Evolutionary conservation across 148 eudicot genomes (phyloP), one percentile per base, ranked within the genome.

Genomic region (Diospyros lotus): DNA sequence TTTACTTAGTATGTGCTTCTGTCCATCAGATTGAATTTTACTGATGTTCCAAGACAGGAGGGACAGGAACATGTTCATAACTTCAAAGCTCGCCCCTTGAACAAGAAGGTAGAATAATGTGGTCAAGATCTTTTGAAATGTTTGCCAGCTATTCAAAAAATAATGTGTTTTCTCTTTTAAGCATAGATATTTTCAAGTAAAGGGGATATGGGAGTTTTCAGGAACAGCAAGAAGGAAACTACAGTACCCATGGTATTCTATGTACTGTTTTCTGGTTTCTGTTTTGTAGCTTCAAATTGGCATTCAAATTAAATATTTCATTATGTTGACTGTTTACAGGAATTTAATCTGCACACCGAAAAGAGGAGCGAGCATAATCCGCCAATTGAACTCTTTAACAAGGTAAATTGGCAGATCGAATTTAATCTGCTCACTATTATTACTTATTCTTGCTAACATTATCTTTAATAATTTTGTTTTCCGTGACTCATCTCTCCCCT

Each of bases 41-140:
- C 73, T 48, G 79, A 68, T 76, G 69, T 79, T 80, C 51, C 83
- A 58, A 89, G 72, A 67, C 73, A 71, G 59, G 87, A 83, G 45
- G 84, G 70, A 64, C 40, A 68, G 44, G 84, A 84, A 66, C 43
- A 72, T 42, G 54, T 81, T 55, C 86, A 84, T 58, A 77, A 75
- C 77, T 93, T 93, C 71, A 93, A 88, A 88, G 94, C 94, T 70
- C 87, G 89, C 42, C 90, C 92, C 45, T 83, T 91, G 63, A 94
- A 89, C 78, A 90, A 75, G 81, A 89, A 86, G 92, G 92, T 89
- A 77, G 46, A 13, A n/a, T 52, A 45, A 1, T 58, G 17, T 41
- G 18, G 38, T 8, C 13, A 9, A 11, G 6, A 39, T 60, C 28
- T 51, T 55, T 75, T 64, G 50, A 41, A 68, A 46, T 68, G 9